A percentile compares a stretch with the other conserved stretches of the same genome.
Evolutionary conservation across 2,329 filamentous ascomycete species (phyloP).

Genomic region (Penicillium brevicompactum): DNA sequence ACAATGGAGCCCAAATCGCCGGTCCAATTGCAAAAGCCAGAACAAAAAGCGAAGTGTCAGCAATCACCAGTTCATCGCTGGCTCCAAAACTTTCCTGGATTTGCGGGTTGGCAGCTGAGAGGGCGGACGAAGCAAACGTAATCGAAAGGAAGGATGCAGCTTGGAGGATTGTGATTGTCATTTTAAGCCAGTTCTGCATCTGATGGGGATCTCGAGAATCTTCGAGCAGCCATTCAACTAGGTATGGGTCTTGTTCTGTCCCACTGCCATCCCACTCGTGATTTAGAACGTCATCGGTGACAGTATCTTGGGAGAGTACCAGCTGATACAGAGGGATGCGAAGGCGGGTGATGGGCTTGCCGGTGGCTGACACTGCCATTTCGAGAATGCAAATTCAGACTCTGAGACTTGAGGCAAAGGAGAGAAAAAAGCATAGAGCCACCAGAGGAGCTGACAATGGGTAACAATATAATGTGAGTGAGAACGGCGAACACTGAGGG

Average conservation of each 20-base stretch:
- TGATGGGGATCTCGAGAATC: constrained; percentile 1
- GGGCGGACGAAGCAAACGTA: constrained; percentile 2
- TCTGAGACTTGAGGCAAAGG: neutral
- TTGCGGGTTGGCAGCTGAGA: constrained; percentile 3
- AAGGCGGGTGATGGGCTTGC: neutral
- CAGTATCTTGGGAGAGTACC: constrained; percentile 1
- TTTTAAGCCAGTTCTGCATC: constrained; percentile 1
- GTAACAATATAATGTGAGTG: too few relatives aligned
- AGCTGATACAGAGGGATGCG: constrained; percentile 5
- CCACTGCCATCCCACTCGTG: constrained; percentile 1
- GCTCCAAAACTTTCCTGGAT: neutral
- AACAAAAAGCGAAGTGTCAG: constrained; percentile 2
- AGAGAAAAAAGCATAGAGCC: neutral
- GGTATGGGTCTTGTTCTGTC: neutral
- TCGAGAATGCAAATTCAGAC: neutral
- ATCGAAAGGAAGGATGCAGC: constrained; percentile 4
- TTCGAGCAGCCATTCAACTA: constrained; percentile 4
- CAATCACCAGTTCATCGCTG: neutral
- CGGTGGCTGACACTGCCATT: neutral
- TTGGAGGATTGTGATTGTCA: constrained; percentile 5
- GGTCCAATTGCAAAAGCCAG: constrained; percentile 8
- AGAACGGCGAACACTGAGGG: too few relatives aligned
- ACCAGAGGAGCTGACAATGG: neutral
- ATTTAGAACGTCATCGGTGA: constrained; percentile 4
- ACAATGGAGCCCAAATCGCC: constrained; percentile 2